phyloP scores from a whole-genome alignment of 768 basidiomycete species.

The Terana coerulea region DNA sequence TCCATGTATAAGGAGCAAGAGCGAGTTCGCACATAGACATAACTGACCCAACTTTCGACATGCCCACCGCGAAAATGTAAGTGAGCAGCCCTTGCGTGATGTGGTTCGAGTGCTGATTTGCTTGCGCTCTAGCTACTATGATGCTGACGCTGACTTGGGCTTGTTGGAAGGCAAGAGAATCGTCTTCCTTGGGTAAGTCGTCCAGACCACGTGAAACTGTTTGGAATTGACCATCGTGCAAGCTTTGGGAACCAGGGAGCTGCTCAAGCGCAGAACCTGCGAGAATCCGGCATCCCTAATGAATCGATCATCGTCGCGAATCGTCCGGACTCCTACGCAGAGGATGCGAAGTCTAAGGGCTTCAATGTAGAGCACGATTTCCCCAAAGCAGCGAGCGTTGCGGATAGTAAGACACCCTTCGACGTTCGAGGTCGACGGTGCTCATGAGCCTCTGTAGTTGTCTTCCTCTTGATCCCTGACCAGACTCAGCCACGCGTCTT shows the following conservation, averaged over 20 bases:
- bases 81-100: constrained; percentile 13
- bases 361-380: constrained; percentile 58
- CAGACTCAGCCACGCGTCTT: constrained; percentile 63
- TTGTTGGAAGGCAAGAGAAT: constrained; percentile 47
- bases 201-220: background rate
- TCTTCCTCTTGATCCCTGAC: constrained; percentile 62
- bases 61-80: constrained; percentile 51
- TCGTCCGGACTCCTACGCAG: constrained; percentile 53
- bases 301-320: constrained; percentile 60
- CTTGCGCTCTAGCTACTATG: constrained; percentile 47
- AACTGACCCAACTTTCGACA: constrained; percentile 8
- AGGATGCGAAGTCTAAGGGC: constrained; percentile 50
- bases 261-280: constrained; percentile 62
- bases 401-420: constrained; percentile 50
- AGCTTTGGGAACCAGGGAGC: constrained; percentile 66
- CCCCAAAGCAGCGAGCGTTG: constrained; percentile 47
- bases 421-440: too few relatives aligned
- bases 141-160: constrained; percentile 53
- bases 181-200: constrained; percentile 55
- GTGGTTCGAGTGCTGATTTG: background rate
- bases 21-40: background rate
- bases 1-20: constrained; percentile 2
- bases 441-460: constrained; percentile 33
- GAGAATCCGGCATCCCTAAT: constrained; percentile 60
- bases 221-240: constrained; percentile 18